Percentiles rank a stretch among this genome's conserved stretches.
These are phyloP conservation scores for Podospora fimiseda DNA, from an alignment of 495 filamentous ascomycete genomes.

Conservation along the genomic window DNA sequence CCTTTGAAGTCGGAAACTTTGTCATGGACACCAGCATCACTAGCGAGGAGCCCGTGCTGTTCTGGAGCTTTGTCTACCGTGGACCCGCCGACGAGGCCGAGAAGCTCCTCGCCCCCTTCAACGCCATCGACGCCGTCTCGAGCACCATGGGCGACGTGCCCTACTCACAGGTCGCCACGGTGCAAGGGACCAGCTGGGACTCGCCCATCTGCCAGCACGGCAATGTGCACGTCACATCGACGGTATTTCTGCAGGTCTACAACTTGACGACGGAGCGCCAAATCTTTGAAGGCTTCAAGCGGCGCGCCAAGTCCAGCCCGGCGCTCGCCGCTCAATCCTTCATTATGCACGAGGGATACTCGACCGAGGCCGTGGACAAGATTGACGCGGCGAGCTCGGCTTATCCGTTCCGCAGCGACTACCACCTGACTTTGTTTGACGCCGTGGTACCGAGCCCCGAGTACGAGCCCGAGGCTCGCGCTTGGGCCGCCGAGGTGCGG, in stretches of 20 bases:
- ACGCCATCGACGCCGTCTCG: slow-evolving; percentile 11
- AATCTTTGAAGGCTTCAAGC: slow-evolving; percentile 18
- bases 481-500: slow-evolving; percentile 1
- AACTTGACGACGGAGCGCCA: slow-evolving; percentile 18
- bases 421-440: slow-evolving; percentile 5
- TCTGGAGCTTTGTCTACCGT: slow-evolving; percentile 20
- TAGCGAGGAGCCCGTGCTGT: slow-evolving; percentile 7
- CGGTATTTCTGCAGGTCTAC: slow-evolving; percentile 11
- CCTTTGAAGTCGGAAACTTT: slow-evolving; percentile 39
- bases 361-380: slow-evolving; percentile 24
- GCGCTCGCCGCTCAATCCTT: slow-evolving; percentile 12
- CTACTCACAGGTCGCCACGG: slow-evolving; percentile 8
- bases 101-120: slow-evolving; percentile 14
- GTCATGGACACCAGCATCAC: slow-evolving; percentile 18
- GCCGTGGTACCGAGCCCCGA: background rate
- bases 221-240: background rate
- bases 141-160: slow-evolving; percentile 12
- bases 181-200: background rate
- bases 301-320: slow-evolving; percentile 4
- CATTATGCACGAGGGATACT: slow-evolving; percentile 38
- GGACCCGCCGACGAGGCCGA: slow-evolving; percentile 15
- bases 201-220: background rate
- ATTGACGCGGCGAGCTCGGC: slow-evolving; percentile 26
- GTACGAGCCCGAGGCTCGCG: slow-evolving; percentile 1
- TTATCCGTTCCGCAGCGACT: slow-evolving; percentile 31